Base-by-base conservation (phyloP, 1,139 yeast species). In the Debaryomycetaceae sp. region DNA sequence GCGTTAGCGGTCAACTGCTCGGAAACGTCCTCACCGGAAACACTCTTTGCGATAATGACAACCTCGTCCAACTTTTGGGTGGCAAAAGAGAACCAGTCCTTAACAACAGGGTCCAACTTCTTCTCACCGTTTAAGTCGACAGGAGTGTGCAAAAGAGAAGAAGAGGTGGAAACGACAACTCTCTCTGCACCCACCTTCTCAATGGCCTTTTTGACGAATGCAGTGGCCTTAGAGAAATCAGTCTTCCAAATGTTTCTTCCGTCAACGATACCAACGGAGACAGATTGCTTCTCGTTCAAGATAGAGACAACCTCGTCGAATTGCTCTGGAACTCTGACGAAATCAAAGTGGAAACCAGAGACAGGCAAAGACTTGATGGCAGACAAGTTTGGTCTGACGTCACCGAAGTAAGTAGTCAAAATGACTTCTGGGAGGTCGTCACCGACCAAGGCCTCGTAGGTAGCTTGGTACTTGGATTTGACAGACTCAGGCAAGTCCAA, bases 231-330 rank as follows among this genome's bases (percentile, higher is more conserved):
- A 63, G 93, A 71, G 63, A 85, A 87, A 78, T 93, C 87, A 70
- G 95, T 86, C 83, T 93, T 93, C 99, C 99, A 93, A 75, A 93
- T 88, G 84, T 93, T 93, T 84, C 99, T 90, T 77, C 99, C 99
- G 63, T 89, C 95, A 62, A 93, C 93, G 61, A 93, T 82, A 87
- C 99, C 99, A 56, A 86, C 96, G 54, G 98, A 91, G 66, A 93
- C 80, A 54, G 79, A 74, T 79, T 93, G 96, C 51, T 62, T 59
- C 59, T 83, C 78, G 51, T 54, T 60, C 52, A 91, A 75, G 63
- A 86, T 77, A 48, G 80, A 74, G 51, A 80, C 74, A 60, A 88
- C 96, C 47, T 83, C 88, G 46, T 89, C 93, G 56, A 93, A 83
- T 81, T 93, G 99, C 72, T 87, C 96, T 63, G 99, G 96, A 58